Conservation (phyloP, 1,284 basidiomycete genomes). For the Ganoderma lingzhi region DNA sequence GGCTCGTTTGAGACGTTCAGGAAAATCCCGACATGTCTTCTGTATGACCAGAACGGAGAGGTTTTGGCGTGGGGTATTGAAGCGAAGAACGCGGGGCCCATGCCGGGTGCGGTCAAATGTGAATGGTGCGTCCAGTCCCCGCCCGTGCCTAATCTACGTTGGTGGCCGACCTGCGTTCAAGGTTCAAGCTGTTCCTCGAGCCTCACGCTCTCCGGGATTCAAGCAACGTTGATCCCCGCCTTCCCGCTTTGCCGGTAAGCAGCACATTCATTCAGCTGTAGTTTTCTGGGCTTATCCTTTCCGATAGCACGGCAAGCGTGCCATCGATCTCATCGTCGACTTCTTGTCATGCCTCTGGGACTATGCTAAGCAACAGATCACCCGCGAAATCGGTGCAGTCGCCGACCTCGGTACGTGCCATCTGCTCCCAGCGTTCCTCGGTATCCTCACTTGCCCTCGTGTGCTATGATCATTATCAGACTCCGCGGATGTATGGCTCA, state of each 20-base stretch:
- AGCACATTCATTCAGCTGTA: background rate
- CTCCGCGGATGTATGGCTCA: constrained; percentile 80
- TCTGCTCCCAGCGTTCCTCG: background rate
- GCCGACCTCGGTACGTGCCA: constrained; percentile 74
- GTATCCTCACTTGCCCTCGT: constrained; percentile 7
- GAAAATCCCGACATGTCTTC: constrained; percentile 82
- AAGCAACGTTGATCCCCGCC: constrained; percentile 69
- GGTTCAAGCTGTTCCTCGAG: constrained; percentile 85
- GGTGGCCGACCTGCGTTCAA: constrained; percentile 36
- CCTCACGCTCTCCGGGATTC: constrained; percentile 78
- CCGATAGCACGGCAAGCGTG: constrained; percentile 71
- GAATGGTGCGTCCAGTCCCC: constrained; percentile 60
- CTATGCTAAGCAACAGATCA: constrained; percentile 85
- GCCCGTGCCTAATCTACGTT: background rate
- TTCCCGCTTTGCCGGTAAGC: constrained; percentile 79
- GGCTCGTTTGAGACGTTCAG: constrained; percentile 82
- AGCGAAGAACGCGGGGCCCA: constrained; percentile 77
- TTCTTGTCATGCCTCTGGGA: constrained; percentile 84
- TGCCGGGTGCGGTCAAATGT: constrained; percentile 71
- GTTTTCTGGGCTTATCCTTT: constrained; percentile 24
- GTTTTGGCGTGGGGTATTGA: constrained; percentile 83
- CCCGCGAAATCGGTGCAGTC: constrained; percentile 81
- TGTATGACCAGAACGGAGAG: constrained; percentile 75
- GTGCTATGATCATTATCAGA: constrained; percentile 52
- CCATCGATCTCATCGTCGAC: constrained; percentile 80